A percentile compares a stretch with the other conserved stretches of the same genome.
Evolutionary conservation across 2,329 filamentous ascomycete genomes (phyloP).

Genomic region (Beauveria sp.): DNA sequence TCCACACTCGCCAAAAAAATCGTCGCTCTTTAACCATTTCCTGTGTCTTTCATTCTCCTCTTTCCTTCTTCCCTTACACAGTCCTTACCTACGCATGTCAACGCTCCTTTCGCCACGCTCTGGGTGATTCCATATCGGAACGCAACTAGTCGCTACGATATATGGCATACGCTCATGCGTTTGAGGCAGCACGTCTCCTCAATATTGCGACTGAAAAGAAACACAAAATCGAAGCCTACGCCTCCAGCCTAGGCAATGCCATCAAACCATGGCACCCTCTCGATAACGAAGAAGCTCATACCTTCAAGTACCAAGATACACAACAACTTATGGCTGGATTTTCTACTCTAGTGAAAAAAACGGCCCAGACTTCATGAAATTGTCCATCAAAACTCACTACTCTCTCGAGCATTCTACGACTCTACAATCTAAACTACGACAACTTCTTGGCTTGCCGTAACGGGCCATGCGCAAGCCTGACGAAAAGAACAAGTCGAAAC

Average conservation of each 20-base stretch:
- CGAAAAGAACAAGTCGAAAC: neutral
- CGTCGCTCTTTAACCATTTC: neutral
- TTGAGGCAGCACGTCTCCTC: neutral
- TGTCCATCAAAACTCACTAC: neutral
- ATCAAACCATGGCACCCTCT: slow-evolving; percentile 2
- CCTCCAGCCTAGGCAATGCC: neutral
- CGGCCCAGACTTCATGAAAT: neutral
- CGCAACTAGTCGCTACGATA: neutral
- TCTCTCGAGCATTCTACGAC: neutral
- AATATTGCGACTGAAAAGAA: neutral
- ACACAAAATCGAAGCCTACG: neutral
- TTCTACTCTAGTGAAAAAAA: neutral
- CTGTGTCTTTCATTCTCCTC: neutral
- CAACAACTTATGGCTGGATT: neutral
- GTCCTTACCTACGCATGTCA: neutral
- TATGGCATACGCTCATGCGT: neutral
- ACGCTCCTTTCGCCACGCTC: neutral
- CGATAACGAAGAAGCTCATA: neutral
- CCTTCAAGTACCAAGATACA: neutral
- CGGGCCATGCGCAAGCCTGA: neutral
- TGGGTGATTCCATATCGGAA: neutral
- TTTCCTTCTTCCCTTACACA: neutral
- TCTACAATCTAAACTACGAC: neutral
- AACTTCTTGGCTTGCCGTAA: neutral
- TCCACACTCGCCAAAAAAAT: neutral